A percentile compares a stretch with the other conserved stretches of the same genome.
phyloP scores from a whole-genome alignment of 208 protist genomes.

The Leishmania braziliensis region DNA sequence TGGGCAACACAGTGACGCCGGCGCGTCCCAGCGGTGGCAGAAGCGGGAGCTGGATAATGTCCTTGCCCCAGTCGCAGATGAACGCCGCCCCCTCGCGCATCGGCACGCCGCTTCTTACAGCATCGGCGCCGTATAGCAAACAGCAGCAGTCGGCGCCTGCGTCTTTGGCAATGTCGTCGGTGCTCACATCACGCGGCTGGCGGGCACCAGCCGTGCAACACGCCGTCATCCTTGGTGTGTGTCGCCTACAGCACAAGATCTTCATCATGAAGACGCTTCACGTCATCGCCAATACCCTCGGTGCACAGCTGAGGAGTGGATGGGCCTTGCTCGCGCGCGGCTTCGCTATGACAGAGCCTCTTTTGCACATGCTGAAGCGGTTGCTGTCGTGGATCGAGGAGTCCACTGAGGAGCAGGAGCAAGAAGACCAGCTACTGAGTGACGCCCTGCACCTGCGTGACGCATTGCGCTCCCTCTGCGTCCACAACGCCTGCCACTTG shows the following conservation, averaged over 20 bases:
- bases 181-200: constrained; percentile 13
- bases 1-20: neutral
- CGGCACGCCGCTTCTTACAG: neutral
- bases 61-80: neutral
- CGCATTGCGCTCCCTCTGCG: constrained; percentile 54
- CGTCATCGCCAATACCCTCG: constrained; percentile 55
- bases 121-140: neutral
- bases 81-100: neutral
- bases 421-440: constrained; percentile 41
- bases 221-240: constrained; percentile 31
- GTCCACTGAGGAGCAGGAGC: constrained; percentile 30
- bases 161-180: neutral
- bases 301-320: constrained; percentile 37
- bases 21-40: neutral
- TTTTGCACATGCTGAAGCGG: constrained; percentile 41
- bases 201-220: constrained; percentile 26
- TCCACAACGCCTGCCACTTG: constrained; percentile 46
- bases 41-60: neutral
- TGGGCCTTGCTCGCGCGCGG: constrained; percentile 55
- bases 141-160: constrained; percentile 3
- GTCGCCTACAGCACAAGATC: constrained; percentile 54
- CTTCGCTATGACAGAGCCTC: constrained; percentile 46
- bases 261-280: constrained; percentile 62
- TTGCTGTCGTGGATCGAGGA: constrained; percentile 40
- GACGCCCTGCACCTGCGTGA: constrained; percentile 61